A percentile compares a stretch with the other conserved stretches of the same genome.
Conservation (phyloP, 2,329 filamentous ascomycete genomes). For the Colletotrichum camelliae region DNA sequence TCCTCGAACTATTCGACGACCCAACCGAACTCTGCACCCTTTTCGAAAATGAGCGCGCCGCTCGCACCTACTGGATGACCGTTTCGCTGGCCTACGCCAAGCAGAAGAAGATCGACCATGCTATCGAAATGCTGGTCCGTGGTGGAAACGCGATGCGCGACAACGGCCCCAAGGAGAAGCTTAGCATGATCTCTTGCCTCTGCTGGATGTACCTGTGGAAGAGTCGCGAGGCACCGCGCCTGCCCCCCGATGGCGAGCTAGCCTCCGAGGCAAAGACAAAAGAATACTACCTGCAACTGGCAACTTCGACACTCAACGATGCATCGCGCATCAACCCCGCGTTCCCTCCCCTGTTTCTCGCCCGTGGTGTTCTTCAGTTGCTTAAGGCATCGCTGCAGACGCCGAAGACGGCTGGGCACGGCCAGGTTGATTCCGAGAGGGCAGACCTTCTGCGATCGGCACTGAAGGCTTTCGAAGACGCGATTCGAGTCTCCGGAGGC, state of each 20-base stretch:
- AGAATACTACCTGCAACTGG: slow-evolving; percentile 87
- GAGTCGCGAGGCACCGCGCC: slow-evolving; percentile 77
- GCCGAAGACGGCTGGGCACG: slow-evolving; percentile 71
- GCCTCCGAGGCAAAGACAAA: slow-evolving; percentile 84
- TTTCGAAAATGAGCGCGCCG: slow-evolving; percentile 91
- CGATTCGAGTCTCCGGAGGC: slow-evolving; percentile 80
- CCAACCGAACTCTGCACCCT: slow-evolving; percentile 94
- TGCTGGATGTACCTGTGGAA: slow-evolving; percentile 94
- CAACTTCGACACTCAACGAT: slow-evolving; percentile 92
- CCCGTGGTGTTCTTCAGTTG: slow-evolving; percentile 86
- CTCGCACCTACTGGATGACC: slow-evolving; percentile 96
- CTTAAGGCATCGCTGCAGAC: slow-evolving; percentile 85
- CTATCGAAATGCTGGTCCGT: slow-evolving; percentile 75
- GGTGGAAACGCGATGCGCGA: slow-evolving; percentile 75
- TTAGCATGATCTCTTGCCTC: slow-evolving; percentile 82
- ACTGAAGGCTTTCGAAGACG: slow-evolving; percentile 93
- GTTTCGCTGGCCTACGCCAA: slow-evolving; percentile 97
- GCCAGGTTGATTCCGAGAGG: slow-evolving; percentile 72
- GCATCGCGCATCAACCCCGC: slow-evolving; percentile 93
- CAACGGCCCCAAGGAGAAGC: slow-evolving; percentile 79
- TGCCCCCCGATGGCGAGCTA: slow-evolving; percentile 65
- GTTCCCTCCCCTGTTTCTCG: slow-evolving; percentile 89
- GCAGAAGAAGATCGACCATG: slow-evolving; percentile 89
- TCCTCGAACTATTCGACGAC: slow-evolving; percentile 90
- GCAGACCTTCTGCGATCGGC: slow-evolving; percentile 84